phyloP scores from a whole-genome alignment of 2,329 filamentous ascomycete species.

The Sclerotinia glacialis region DNA sequence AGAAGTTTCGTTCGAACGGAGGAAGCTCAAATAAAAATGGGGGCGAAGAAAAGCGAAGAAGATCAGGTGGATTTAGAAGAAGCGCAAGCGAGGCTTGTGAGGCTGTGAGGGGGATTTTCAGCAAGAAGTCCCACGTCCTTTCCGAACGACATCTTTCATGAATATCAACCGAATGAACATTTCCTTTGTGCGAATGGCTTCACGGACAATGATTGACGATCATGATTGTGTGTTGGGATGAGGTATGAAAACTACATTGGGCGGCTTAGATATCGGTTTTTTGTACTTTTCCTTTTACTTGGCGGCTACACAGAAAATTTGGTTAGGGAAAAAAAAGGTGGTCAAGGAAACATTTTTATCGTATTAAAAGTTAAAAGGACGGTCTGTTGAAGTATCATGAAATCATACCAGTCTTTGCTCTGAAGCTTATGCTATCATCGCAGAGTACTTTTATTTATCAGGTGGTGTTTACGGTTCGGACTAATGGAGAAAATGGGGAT shows the following conservation, averaged over 20 bases:
- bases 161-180: neutral
- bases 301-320: neutral
- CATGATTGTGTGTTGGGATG: conserved; percentile 11
- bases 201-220: conserved; percentile 14
- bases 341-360: neutral
- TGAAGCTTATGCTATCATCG: neutral
- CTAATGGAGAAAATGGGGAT: neutral
- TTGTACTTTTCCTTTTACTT: conserved; percentile 1
- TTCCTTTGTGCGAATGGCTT: neutral
- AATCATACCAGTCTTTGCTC: neutral
- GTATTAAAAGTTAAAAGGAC: neutral
- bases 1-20: conserved; percentile 11
- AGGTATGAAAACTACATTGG: neutral
- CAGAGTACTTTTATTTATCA: too few species aligned
- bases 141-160: neutral
- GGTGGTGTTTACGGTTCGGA: neutral
- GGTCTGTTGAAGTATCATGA: neutral
- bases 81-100: conserved; percentile 21
- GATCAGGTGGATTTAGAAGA: conserved; percentile 15
- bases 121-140: conserved; percentile 5
- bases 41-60: conserved; percentile 5
- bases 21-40: neutral
- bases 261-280: neutral
- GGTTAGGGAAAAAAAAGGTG: neutral
- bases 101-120: conserved; percentile 15